Conservation (phyloP, 768 basidiomycete species). For the Kwoniella botswanensis region DNA sequence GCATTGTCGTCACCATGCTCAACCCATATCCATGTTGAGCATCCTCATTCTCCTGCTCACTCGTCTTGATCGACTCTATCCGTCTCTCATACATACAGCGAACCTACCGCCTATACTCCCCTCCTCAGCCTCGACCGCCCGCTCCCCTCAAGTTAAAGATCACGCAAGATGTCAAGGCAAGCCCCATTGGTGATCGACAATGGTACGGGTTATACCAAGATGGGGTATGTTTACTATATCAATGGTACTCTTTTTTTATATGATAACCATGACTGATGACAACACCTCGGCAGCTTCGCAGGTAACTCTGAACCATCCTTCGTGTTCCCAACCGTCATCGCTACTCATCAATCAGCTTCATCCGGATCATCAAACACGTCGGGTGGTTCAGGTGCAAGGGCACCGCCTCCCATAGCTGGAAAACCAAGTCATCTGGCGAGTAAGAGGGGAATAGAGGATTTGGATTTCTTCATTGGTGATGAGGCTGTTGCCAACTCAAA, state of each 20-base stretch:
- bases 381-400: constrained; percentile 59
- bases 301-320: constrained; percentile 99
- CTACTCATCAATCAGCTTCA: constrained; percentile 75
- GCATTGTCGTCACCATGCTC: constrained; percentile 8
- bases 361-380: constrained; percentile 46
- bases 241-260: neutral
- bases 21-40: neutral
- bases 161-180: constrained; percentile 71
- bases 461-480: constrained; percentile 99
- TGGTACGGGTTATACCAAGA: constrained; percentile 95
- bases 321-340: constrained; percentile 98
- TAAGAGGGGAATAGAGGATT: constrained; percentile 96
- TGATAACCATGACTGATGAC: neutral
- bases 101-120: neutral
- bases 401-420: constrained; percentile 68
- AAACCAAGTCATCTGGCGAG: constrained; percentile 92
- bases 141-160: neutral
- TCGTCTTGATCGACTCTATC: neutral
- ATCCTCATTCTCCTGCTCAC: neutral
- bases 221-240: constrained; percentile 70
- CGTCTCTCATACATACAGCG: neutral
- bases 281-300: constrained; percentile 67
- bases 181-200: constrained; percentile 98
- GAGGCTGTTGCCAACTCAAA: constrained; percentile 95
- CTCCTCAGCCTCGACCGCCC: neutral